These are phyloP conservation scores for Aspergillus uvarum DNA, from an alignment of 2,329 filamentous ascomycete genomes.

Conservation along the genomic window DNA sequence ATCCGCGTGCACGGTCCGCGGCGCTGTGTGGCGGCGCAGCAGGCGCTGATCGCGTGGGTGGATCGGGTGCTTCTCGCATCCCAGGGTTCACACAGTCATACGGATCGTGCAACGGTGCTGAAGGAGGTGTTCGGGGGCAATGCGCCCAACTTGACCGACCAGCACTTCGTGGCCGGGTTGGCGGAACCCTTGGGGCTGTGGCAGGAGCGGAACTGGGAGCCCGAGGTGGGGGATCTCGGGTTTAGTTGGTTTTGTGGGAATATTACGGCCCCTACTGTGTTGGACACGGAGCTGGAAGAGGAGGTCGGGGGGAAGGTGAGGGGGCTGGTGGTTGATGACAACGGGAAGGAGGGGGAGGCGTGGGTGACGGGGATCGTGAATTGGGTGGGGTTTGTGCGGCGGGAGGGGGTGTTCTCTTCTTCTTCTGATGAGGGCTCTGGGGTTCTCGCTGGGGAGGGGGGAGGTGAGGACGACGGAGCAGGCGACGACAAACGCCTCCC, in stretches of 20 bases:
- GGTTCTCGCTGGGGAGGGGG: not conserved
- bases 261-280: slow-evolving; percentile 45
- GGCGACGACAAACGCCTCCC: not conserved
- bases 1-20: slow-evolving; percentile 57
- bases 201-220: slow-evolving; percentile 63
- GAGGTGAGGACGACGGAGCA: not conserved
- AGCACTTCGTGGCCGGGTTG: slow-evolving; percentile 24
- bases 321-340: not conserved
- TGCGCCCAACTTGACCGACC: slow-evolving; percentile 14
- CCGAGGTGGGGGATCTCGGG: slow-evolving; percentile 48
- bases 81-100: too few relatives aligned
- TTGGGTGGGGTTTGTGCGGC: not conserved
- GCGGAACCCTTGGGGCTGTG: slow-evolving; percentile 52
- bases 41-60: slow-evolving; percentile 59
- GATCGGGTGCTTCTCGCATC: slow-evolving; percentile 60
- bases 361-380: not conserved
- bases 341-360: not conserved
- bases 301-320: not conserved
- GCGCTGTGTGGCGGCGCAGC: slow-evolving; percentile 64
- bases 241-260: slow-evolving; percentile 59
- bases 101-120: too few relatives aligned
- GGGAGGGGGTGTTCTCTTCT: not conserved
- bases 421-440: too few relatives aligned
- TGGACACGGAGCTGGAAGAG: not conserved
- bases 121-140: slow-evolving; percentile 55